A percentile compares a stretch with the other conserved stretches of the same genome.
phyloP scores from a whole-genome alignment of 2,329 filamentous ascomycete genomes.

The Alternaria brassicicola region DNA sequence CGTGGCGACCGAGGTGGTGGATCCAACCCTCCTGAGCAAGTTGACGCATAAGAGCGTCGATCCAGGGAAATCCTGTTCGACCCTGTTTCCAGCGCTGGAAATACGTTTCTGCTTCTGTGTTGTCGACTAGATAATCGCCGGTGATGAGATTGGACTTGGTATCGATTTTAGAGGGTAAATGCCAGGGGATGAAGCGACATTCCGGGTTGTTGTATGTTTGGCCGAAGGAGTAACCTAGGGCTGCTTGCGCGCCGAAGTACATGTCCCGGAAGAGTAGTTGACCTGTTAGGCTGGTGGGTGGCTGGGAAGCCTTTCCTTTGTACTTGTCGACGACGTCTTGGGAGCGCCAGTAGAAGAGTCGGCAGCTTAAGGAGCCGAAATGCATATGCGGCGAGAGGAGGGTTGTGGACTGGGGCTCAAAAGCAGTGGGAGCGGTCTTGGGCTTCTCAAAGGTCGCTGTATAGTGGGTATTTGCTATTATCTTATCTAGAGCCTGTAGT shows the following conservation, averaged over 20 bases:
- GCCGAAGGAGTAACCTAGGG: conserved; percentile 66
- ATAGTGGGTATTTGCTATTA: conserved; percentile 68
- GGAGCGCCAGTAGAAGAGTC: conserved; percentile 75
- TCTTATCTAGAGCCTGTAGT: conserved; percentile 62
- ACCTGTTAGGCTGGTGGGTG: conserved; percentile 72
- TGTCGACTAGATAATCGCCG: conserved; percentile 69
- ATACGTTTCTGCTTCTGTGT: conserved; percentile 65
- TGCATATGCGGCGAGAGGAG: conserved; percentile 75
- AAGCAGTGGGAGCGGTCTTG: conserved; percentile 74
- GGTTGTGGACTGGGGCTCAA: conserved; percentile 74
- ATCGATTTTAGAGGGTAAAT: conserved; percentile 68
- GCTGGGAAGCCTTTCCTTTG: conserved; percentile 60
- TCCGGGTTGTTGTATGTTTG: conserved; percentile 70
- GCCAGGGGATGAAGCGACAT: conserved; percentile 80
- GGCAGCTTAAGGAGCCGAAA: conserved; percentile 73
- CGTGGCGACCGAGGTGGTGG: conserved; percentile 76
- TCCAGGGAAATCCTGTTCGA: conserved; percentile 77
- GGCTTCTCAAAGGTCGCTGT: conserved; percentile 78
- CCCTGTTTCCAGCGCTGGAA: conserved; percentile 73
- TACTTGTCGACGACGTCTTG: conserved; percentile 66
- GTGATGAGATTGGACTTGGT: conserved; percentile 55
- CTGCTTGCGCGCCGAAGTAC: conserved; percentile 80
- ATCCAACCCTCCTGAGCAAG: conserved; percentile 76
- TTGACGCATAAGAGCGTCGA: conserved; percentile 81
- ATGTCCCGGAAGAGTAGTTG: conserved; percentile 81